Evolutionary conservation across 371 early-diverging fungal genomes (phyloP).

Genomic region (Rhizopus delemar): DNA sequence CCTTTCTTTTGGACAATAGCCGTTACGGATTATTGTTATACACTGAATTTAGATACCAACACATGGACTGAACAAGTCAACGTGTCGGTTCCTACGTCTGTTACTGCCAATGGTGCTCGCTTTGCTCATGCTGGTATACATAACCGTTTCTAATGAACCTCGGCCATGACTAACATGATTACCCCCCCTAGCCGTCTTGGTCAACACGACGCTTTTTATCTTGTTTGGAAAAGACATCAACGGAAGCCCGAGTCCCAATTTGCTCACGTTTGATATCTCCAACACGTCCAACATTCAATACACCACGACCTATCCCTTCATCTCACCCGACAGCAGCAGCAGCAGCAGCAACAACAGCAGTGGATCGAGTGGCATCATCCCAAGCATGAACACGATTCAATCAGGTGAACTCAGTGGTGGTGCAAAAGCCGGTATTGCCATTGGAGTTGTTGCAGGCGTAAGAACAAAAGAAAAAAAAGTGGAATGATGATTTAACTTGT

Average conservation of each 20-base stretch:
- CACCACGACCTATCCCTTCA: not conserved
- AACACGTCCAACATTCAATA: constrained; percentile 1
- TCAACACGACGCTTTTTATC: constrained; percentile 7
- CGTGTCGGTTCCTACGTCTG: not conserved
- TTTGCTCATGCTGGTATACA: constrained; percentile 8
- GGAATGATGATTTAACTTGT: not conserved
- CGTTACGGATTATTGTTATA: constrained; percentile 15
- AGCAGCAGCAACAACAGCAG: too few species aligned
- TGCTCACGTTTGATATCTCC: constrained; percentile 4
- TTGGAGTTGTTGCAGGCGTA: not conserved
- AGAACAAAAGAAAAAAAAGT: not conserved
- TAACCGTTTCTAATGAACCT: not conserved
- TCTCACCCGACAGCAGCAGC: too few species aligned
- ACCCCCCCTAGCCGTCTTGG: constrained; percentile 1
- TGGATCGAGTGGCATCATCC: not conserved
- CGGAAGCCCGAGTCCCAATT: not conserved
- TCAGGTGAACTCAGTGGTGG: not conserved
- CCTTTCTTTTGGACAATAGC: not conserved
- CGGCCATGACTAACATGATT: not conserved
- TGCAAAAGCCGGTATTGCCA: constrained; percentile 6
- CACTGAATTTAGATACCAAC: constrained; percentile 4
- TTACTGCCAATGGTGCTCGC: constrained; percentile 3
- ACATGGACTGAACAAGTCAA: constrained; percentile 2
- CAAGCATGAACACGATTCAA: not conserved
- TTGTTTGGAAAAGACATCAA: constrained; percentile 8